Evolutionary conservation across 352 stramenopile species (phyloP).

Genomic region (Pythium chondricola): DNA sequence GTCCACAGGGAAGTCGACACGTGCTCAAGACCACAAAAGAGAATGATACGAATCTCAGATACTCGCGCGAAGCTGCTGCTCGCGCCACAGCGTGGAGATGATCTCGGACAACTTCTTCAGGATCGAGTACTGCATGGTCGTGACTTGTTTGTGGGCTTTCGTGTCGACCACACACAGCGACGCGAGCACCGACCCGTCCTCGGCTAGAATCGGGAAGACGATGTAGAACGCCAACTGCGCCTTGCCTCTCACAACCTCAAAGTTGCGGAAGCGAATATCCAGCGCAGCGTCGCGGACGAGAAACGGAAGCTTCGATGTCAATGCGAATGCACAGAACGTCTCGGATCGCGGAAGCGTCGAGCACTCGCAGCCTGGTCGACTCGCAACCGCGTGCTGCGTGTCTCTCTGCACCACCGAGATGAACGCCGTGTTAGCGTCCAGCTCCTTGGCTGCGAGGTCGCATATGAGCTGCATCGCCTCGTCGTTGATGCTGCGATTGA

Average conservation of each 20-base stretch:
- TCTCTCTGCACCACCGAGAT: slow-evolving; percentile 32
- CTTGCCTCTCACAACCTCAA: slow-evolving; percentile 26
- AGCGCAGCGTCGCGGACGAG: slow-evolving; percentile 37
- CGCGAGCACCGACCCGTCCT: slow-evolving; percentile 23
- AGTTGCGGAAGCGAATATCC: slow-evolving; percentile 50
- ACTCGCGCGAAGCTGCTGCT: neutral
- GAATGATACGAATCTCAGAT: slow-evolving; percentile 2
- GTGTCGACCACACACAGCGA: slow-evolving; percentile 40
- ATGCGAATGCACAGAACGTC: slow-evolving; percentile 34
- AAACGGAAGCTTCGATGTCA: slow-evolving; percentile 28
- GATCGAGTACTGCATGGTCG: slow-evolving; percentile 56
- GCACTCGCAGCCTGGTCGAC: slow-evolving; percentile 10
- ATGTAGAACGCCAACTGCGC: slow-evolving; percentile 36
- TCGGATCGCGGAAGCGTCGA: slow-evolving; percentile 19
- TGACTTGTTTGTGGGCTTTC: slow-evolving; percentile 38
- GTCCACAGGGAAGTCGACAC: neutral
- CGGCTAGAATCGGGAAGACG: slow-evolving; percentile 30
- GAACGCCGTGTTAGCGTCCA: slow-evolving; percentile 29
- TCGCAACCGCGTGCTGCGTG: slow-evolving; percentile 18
- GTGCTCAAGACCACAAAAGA: too few relatives aligned
- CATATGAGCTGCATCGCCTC: slow-evolving; percentile 40
- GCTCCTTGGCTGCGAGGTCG: slow-evolving; percentile 42
- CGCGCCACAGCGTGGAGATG: slow-evolving; percentile 11
- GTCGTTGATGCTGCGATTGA: slow-evolving; percentile 19
- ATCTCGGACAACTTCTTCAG: slow-evolving; percentile 36